Base-by-base conservation (phyloP, 306 rosid genomes). In the Quercus cerris region DNA sequence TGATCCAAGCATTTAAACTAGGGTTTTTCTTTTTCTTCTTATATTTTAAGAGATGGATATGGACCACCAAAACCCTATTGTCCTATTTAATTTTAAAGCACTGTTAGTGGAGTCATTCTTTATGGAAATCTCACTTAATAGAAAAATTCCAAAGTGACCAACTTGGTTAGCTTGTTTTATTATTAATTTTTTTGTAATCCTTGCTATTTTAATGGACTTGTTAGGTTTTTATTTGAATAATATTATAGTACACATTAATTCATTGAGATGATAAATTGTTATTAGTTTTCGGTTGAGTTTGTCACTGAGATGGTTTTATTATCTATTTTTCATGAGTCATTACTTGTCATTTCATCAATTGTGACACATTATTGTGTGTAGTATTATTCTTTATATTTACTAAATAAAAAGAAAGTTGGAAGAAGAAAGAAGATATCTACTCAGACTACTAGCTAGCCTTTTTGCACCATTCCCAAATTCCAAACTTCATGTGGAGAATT, bases 31-130 rank as follows among this genome's bases (percentile, higher is more conserved):
- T 49, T 49, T 12, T 49, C 79, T 77, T 74, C 46, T 81, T 62
- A 41, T 75, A 78, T 71, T 56, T 75, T 44, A 49, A n/a, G 35
- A 12, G 68, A 27, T 41, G 46, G 46, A 41, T 41, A 73, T 76
- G 69, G 78, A 80, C 81, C 81, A 80, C 81, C 30, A 9, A 18
- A 61, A 73, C 19, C 19, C 86, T 77, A 69, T 84, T 79, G 77
- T 78, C n/a, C 59, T 75, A 27, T 46, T 20, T 20, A 41, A 8
- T 70, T 56, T 64, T 41, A 41, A 41, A 23, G 14, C 49, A 73
- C 70, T 6, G 11, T 22, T 30, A 23, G 9, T 20, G 4, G 64
- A 58, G 64, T 22, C 64, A 20, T 58, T 22, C 15, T 58, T 58
- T 57, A 20, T 6, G 22, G 2, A 57, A 7, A 57, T 2, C 8